phyloP scores from a whole-genome alignment of 352 stramenopile genomes.

The Globisporangium nodosum region DNA sequence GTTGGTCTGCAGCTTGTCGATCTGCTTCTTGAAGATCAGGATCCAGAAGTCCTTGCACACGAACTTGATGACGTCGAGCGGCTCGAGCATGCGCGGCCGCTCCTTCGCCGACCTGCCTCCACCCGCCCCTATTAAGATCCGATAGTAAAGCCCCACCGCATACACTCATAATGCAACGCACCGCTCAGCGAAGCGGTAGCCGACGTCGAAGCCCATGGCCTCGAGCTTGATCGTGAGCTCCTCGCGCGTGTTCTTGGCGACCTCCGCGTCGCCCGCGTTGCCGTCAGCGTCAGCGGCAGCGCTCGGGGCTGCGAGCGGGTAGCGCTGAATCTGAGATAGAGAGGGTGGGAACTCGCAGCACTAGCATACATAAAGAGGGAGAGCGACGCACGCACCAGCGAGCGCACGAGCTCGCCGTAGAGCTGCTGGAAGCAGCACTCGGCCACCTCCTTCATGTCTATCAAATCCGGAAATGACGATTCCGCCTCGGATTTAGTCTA shows the following conservation, averaged over 20 bases:
- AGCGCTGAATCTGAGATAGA: conserved; percentile 45
- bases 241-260: conserved; percentile 59
- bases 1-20: conserved; percentile 98
- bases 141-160: background rate
- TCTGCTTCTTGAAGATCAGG: conserved; percentile 96
- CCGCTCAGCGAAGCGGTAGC: conserved; percentile 79
- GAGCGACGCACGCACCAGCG: conserved; percentile 47
- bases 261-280: conserved; percentile 27
- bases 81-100: conserved; percentile 75
- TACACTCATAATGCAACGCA: conserved; percentile 9
- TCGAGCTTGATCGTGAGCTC: conserved; percentile 80
- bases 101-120: conserved; percentile 47
- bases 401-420: conserved; percentile 82
- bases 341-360: background rate
- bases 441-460: conserved; percentile 73
- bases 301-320: conserved; percentile 31
- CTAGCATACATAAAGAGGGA: background rate
- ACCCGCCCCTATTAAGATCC: too few species aligned
- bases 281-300: conserved; percentile 12
- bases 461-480: background rate
- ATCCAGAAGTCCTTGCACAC: conserved; percentile 98
- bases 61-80: conserved; percentile 97
- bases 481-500: background rate
- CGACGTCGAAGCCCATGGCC: conserved; percentile 83
- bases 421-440: conserved; percentile 87